phyloP scores from a whole-genome alignment of 257 asterid species.

The Scutellaria barbata region DNA sequence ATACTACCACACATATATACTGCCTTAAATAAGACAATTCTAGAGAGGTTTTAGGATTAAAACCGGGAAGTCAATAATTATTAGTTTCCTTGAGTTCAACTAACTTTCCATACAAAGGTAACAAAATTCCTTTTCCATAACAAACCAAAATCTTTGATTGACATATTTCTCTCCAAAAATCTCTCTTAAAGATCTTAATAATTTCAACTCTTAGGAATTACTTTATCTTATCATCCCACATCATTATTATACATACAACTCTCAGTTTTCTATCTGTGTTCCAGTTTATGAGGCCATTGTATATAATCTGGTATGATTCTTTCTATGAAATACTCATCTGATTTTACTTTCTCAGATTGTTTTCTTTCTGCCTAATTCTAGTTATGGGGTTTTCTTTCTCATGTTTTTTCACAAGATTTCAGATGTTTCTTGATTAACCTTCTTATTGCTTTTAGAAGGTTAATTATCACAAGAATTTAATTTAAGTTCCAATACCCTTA shows the following conservation, averaged over 20 bases:
- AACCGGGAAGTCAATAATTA: not conserved
- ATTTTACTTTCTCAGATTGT: too few relatives aligned
- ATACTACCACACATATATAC: not conserved
- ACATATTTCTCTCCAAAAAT: conserved; percentile 42
- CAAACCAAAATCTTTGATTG: conserved; percentile 34
- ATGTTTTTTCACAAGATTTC: too few relatives aligned
- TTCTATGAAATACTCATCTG: too few relatives aligned
- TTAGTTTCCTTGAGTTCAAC: not conserved
- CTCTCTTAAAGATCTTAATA: conserved; percentile 12
- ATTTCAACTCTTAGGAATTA: too few relatives aligned
- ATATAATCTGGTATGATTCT: conserved; percentile 38
- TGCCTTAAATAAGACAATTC: conserved; percentile 32
- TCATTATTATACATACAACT: not conserved
- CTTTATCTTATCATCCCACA: conserved; percentile 1
- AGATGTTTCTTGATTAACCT: too few relatives aligned
- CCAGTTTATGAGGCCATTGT: conserved; percentile 7
- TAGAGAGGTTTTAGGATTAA: conserved; percentile 30
- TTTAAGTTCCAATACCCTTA: not conserved
- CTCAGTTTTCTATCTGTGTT: conserved; percentile 29
- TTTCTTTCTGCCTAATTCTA: too few relatives aligned
- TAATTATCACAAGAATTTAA: too few relatives aligned
- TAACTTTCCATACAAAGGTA: conserved; percentile 23
- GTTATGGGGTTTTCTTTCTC: too few relatives aligned
- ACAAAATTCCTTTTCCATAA: conserved; percentile 12
- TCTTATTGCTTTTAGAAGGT: too few relatives aligned